Percentiles rank a stretch among this genome's conserved stretches.
Conservation (phyloP, 805 yeast species). For the Vanderwaltozyma tropicalis region DNA sequence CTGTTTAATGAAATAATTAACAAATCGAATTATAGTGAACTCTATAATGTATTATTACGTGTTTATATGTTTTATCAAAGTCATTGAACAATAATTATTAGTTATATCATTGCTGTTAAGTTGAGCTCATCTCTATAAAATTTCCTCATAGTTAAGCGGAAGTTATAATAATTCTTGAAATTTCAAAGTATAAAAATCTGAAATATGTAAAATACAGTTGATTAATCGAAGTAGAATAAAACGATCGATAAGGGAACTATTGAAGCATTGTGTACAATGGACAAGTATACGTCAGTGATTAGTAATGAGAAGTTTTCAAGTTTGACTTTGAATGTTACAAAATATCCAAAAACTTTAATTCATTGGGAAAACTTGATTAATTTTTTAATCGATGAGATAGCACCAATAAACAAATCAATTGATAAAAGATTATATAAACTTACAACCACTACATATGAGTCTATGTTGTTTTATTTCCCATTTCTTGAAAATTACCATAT, state of each 20-base stretch:
- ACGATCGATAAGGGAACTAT: not conserved
- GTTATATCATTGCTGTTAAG: too few relatives aligned
- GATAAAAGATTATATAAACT: constrained; percentile 12
- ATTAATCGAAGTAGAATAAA: too few relatives aligned
- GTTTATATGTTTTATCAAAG: too few relatives aligned
- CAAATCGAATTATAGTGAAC: too few relatives aligned
- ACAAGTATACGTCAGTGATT: constrained; percentile 11
- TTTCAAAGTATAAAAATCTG: too few relatives aligned
- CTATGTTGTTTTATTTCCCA: constrained; percentile 24
- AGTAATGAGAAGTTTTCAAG: constrained; percentile 18
- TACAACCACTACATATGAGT: constrained; percentile 19
- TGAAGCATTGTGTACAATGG: constrained; percentile 12
- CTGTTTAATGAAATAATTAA: too few relatives aligned
- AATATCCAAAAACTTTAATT: constrained; percentile 17
- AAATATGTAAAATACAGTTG: too few relatives aligned
- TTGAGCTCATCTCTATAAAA: too few relatives aligned
- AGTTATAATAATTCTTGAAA: too few relatives aligned
- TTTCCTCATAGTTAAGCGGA: too few relatives aligned
- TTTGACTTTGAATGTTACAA: constrained; percentile 17
- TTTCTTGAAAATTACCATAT: constrained; percentile 27
- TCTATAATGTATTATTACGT: too few relatives aligned
- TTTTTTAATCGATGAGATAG: constrained; percentile 13
- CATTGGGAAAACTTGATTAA: constrained; percentile 27
- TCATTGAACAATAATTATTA: too few relatives aligned
- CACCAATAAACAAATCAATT: constrained; percentile 21